A percentile compares a stretch with the other conserved stretches of the same genome.
phyloP scores from a whole-genome alignment of 345 rosid species.

The Bruguiera parviflora region DNA sequence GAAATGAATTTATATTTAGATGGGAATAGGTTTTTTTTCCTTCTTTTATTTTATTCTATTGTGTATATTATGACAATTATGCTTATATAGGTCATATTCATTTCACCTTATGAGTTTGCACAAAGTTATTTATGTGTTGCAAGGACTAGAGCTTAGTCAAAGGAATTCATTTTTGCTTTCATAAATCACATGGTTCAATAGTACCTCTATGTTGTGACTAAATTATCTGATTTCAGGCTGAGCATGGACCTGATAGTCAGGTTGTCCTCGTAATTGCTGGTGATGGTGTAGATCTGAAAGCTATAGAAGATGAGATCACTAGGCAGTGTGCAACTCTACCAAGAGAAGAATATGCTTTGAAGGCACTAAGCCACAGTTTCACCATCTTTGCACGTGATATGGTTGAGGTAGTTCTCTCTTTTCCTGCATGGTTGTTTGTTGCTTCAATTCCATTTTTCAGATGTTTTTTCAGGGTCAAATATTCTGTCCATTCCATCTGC shows the following conservation, averaged over 20 bases:
- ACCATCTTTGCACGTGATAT: constrained; percentile 71
- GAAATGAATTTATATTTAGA: no score
- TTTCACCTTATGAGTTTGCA: no score
- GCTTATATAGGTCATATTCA: no score
- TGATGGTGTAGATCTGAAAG: constrained; percentile 62
- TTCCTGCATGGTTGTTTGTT: constrained; percentile 1
- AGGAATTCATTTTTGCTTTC: not conserved
- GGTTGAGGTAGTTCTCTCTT: constrained; percentile 54
- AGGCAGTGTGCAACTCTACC: constrained; percentile 73
- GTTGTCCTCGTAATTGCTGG: constrained; percentile 87
- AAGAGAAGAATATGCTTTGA: constrained; percentile 74
- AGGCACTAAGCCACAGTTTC: constrained; percentile 85
- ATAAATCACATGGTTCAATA: not conserved
- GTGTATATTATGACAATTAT: no score
- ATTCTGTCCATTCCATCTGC: not conserved
- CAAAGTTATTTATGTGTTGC: no score
- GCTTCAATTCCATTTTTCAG: not conserved
- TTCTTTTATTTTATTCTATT: no score
- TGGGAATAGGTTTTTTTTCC: no score
- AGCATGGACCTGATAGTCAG: constrained; percentile 97
- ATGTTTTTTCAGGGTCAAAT: not conserved
- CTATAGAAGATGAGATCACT: constrained; percentile 74
- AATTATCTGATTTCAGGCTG: constrained; percentile 57
- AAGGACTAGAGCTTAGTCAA: no score
- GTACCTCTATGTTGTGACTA: not conserved